Evolutionary conservation across 345 rosid genomes (phyloP).

Genomic region (Toxicodendron radicans): DNA sequence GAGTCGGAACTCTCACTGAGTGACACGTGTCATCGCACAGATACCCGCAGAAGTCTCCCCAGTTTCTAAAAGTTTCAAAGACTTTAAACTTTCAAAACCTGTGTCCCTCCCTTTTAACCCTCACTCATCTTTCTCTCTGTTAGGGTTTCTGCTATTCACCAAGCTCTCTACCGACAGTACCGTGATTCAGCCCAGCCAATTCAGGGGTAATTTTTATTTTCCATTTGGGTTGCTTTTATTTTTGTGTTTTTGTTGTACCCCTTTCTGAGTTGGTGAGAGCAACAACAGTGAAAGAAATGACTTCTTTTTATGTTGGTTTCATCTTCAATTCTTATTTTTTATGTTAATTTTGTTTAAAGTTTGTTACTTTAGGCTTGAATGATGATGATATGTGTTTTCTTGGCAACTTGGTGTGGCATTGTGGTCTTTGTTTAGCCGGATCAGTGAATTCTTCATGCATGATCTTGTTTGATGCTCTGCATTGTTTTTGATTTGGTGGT

Average conservation of each 20-base stretch:
- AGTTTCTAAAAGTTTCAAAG: slow-evolving; percentile 10
- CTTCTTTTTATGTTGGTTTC: background rate
- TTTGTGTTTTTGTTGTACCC: background rate
- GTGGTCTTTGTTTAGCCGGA: background rate
- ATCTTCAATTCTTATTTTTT: background rate
- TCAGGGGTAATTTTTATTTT: background rate
- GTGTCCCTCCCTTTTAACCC: slow-evolving; percentile 21
- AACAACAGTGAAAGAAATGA: background rate
- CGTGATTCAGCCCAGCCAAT: slow-evolving; percentile 11
- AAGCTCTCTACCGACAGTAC: background rate
- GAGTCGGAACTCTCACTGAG: slow-evolving; percentile 16
- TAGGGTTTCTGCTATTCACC: slow-evolving; percentile 18
- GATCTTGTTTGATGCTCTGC: slow-evolving; percentile 4
- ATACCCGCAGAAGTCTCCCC: slow-evolving; percentile 16
- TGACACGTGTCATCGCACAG: slow-evolving; percentile 25
- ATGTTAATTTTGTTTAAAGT: background rate
- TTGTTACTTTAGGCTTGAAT: background rate
- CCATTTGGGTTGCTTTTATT: background rate
- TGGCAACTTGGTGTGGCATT: background rate
- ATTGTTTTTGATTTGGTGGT: background rate
- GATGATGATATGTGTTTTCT: background rate
- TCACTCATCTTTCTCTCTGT: slow-evolving; percentile 7
- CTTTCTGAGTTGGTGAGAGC: slow-evolving; percentile 15
- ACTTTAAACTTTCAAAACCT: slow-evolving; percentile 15
- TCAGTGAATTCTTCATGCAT: background rate